Evolutionary conservation across 2,329 filamentous ascomycete genomes (phyloP).

Genomic region (Juglanconis juglandina): DNA sequence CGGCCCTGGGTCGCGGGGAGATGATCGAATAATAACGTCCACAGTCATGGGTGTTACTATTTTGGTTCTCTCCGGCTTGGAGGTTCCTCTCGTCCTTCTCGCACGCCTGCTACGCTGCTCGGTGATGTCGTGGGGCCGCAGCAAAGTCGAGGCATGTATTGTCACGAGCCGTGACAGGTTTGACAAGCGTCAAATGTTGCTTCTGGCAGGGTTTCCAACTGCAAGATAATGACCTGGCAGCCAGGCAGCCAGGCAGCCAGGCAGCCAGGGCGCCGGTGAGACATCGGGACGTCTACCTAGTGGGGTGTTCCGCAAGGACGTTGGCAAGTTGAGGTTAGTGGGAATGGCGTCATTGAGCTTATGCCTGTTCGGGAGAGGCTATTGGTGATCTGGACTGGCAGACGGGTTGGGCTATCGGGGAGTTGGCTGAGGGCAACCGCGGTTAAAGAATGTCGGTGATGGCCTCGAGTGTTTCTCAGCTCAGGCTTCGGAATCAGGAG

Average conservation of each 20-base stretch:
- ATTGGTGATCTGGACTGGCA: conserved; percentile 1
- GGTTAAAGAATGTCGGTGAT: not conserved
- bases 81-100: no score
- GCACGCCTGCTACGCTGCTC: not conserved
- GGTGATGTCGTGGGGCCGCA: not conserved
- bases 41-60: no score
- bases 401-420: not conserved
- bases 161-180: not conserved
- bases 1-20: no score
- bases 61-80: no score
- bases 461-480: not conserved
- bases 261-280: not conserved
- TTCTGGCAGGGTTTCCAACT: not conserved
- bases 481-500: not conserved
- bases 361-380: conserved; percentile 3
- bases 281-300: conserved; percentile 4
- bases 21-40: no score
- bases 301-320: conserved; percentile 7
- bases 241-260: not conserved
- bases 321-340: not conserved
- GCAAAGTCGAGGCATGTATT: no score
- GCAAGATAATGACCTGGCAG: not conserved
- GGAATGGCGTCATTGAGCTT: conserved; percentile 14
- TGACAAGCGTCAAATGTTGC: not conserved
- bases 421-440: not conserved